Evolutionary conservation across 306 rosid genomes (phyloP).

Genomic region (Cyamopsis tetragonoloba): DNA sequence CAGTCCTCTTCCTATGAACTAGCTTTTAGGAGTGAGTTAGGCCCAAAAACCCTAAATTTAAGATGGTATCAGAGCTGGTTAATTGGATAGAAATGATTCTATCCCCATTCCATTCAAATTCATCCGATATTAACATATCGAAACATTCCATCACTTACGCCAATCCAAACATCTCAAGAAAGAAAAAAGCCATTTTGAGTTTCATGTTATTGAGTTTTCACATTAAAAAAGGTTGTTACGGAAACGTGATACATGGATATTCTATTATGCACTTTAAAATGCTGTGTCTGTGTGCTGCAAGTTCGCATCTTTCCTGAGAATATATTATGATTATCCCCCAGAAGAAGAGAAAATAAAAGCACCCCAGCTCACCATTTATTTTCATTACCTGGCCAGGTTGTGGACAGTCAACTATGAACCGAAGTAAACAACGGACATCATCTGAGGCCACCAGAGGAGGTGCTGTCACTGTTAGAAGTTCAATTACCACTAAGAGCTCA

Average conservation of each 20-base stretch:
- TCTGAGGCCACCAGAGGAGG: constrained; percentile 66
- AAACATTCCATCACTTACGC: too few species aligned
- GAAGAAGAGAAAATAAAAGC: constrained; percentile 15
- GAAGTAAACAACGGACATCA: constrained; percentile 80
- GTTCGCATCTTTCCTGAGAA: not conserved
- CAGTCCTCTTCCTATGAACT: too few species aligned
- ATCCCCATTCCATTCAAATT: too few species aligned
- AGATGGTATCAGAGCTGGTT: too few species aligned
- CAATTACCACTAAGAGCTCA: constrained; percentile 85
- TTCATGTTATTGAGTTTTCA: not conserved
- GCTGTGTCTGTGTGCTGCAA: not conserved
- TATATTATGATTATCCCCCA: not conserved
- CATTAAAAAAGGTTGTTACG: not conserved
- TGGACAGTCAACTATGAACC: constrained; percentile 90
- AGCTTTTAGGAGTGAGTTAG: too few species aligned
- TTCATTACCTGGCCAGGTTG: constrained; percentile 92
- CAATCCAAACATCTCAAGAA: too few species aligned
- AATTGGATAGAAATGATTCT: too few species aligned
- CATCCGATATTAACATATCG: too few species aligned
- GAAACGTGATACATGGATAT: not conserved
- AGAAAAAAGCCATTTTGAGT: not conserved
- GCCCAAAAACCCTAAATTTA: too few species aligned
- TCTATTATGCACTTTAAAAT: not conserved
- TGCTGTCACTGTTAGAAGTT: constrained; percentile 83
- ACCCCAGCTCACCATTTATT: constrained; percentile 18